These are phyloP conservation scores for Pilaira anomala DNA, from an alignment of 192 early-diverging fungal genomes.

Conservation along the genomic window DNA sequence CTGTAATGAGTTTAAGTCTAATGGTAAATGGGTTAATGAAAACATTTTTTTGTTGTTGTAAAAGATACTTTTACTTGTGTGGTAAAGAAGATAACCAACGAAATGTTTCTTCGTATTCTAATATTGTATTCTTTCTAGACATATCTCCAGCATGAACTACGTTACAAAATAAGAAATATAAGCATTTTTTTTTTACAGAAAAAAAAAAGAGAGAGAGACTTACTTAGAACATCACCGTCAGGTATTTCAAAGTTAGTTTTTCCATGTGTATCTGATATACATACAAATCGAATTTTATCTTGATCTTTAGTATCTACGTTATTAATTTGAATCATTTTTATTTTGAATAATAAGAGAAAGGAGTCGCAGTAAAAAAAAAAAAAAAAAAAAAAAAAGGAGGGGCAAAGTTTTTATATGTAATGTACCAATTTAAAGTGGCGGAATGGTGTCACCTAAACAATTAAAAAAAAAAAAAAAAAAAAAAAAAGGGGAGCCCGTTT, in stretches of 20 bases:
- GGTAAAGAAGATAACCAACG: slow-evolving; percentile 32
- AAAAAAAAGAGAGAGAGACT: too few species aligned
- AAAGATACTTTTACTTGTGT: too few species aligned
- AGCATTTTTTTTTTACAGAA: not conserved
- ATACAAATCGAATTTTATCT: slow-evolving; percentile 27
- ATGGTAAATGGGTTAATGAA: too few species aligned
- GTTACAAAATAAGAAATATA: not conserved
- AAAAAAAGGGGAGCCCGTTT: slow-evolving; percentile 3
- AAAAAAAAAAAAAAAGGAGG: not conserved
- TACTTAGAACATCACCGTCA: slow-evolving; percentile 37
- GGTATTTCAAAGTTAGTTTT: slow-evolving; percentile 24
- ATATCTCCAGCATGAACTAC: slow-evolving; percentile 39
- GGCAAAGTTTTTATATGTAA: not conserved
- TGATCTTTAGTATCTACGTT: slow-evolving; percentile 5
- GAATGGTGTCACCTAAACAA: not conserved
- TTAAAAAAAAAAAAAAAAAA: slow-evolving; percentile 1
- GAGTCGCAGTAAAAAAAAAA: slow-evolving; percentile 2
- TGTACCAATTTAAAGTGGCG: not conserved
- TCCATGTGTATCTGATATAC: slow-evolving; percentile 39
- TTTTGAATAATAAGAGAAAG: not conserved
- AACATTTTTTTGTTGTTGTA: too few species aligned
- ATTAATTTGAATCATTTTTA: slow-evolving; percentile 4
- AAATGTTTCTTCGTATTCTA: slow-evolving; percentile 18
- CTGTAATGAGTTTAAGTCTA: slow-evolving; percentile 32
- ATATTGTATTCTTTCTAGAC: slow-evolving; percentile 5